Percentiles rank a stretch among this genome's conserved stretches.
Conservation (phyloP, 176 grass and related monocot genomes). For the Cenchrus fungigraminus region DNA sequence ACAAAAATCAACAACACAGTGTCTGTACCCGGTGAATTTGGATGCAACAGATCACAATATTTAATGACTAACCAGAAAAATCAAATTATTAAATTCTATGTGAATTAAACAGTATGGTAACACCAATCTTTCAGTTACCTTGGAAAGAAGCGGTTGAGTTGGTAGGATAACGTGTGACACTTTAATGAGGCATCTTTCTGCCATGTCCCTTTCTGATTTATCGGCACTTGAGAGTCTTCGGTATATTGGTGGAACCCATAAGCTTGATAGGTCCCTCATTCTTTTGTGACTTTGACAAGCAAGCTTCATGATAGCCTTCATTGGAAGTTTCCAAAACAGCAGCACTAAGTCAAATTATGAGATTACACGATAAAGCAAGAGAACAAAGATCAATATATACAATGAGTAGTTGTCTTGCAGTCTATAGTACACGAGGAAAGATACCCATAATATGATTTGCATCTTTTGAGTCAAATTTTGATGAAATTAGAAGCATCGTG, state of each 20-base stretch:
- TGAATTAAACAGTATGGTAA: slow-evolving; percentile 18
- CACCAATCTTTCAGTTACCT: slow-evolving; percentile 52
- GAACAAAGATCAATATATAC: not conserved
- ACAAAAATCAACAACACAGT: not conserved
- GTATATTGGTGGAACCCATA: slow-evolving; percentile 79
- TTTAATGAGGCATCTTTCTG: slow-evolving; percentile 82
- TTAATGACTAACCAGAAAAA: not conserved
- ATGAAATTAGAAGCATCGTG: slow-evolving; percentile 2
- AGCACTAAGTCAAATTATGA: slow-evolving; percentile 16
- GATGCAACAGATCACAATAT: not conserved
- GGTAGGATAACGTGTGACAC: slow-evolving; percentile 60
- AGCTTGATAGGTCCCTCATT: slow-evolving; percentile 62
- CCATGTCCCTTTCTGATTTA: slow-evolving; percentile 65
- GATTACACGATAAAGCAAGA: not conserved
- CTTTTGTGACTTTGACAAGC: slow-evolving; percentile 49
- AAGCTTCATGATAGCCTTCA: slow-evolving; percentile 70
- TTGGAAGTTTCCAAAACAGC: slow-evolving; percentile 38
- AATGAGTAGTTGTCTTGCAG: not conserved
- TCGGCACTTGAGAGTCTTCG: slow-evolving; percentile 78
- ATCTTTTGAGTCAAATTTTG: not conserved
- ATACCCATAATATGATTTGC: not conserved
- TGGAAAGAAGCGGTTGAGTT: slow-evolving; percentile 61
- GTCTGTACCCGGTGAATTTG: not conserved
- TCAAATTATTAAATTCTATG: slow-evolving; percentile 23
- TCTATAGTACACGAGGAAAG: not conserved